Evolutionary conservation across 805 yeast genomes (phyloP).

Genomic region (Candida broadrunensis): DNA sequence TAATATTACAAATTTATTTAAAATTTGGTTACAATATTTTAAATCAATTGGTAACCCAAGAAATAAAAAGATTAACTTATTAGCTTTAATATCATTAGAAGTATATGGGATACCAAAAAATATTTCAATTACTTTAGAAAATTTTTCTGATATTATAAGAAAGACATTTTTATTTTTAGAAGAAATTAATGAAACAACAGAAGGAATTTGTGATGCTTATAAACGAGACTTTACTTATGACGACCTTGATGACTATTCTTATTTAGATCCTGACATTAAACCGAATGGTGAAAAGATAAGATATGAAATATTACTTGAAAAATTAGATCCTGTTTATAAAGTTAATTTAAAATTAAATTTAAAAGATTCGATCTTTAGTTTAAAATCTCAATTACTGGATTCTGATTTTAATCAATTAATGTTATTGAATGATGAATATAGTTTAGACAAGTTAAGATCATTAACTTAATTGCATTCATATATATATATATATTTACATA

Average conservation of each 20-base stretch:
- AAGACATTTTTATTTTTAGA: constrained; percentile 54
- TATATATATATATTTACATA: background rate
- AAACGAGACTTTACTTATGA: constrained; percentile 34
- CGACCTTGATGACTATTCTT: constrained; percentile 41
- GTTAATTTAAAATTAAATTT: constrained; percentile 48
- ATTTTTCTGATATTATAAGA: constrained; percentile 27
- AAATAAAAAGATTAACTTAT: constrained; percentile 62
- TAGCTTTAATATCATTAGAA: constrained; percentile 58
- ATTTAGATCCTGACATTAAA: constrained; percentile 37
- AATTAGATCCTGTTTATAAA: constrained; percentile 34
- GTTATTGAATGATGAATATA: constrained; percentile 32
- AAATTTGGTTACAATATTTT: constrained; percentile 39
- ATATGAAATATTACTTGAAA: constrained; percentile 28
- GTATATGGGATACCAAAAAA: constrained; percentile 27
- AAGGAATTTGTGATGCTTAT: constrained; percentile 35
- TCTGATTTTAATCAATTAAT: constrained; percentile 34
- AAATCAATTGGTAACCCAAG: constrained; percentile 69
- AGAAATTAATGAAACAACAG: constrained; percentile 60
- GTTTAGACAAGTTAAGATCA: constrained; percentile 24
- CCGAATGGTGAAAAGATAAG: constrained; percentile 43
- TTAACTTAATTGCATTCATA: background rate
- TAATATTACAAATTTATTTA: constrained; percentile 21
- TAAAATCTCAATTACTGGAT: constrained; percentile 22
- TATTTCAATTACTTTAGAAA: constrained; percentile 14
- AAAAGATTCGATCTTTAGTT: constrained; percentile 20